Base-by-base conservation (phyloP, 1,284 basidiomycete species). In the Moesziomyces antarcticus region DNA sequence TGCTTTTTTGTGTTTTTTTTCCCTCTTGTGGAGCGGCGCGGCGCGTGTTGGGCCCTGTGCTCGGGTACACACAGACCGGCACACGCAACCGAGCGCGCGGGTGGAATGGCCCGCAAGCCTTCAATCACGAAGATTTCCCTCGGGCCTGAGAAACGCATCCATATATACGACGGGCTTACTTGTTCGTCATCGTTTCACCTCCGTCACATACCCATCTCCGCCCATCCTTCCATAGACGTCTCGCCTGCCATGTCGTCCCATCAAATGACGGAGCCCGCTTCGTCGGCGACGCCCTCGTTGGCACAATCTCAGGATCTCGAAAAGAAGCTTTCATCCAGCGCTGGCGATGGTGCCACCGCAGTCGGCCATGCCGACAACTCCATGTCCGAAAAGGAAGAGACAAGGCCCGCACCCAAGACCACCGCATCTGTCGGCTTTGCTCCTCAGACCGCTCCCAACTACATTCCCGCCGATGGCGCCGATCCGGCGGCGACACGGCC, bases 321-420 rank as follows among this genome's bases (percentile, higher is more conserved):
- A 55, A 72, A 72, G 64, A 64, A 73, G 49, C 63, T 49, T 43
- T 67, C 70, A 0, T 67, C 70, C 14, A 68, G 41, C 41, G 55
- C 58, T 30, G 69, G 60, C 42, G 69, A 67, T n/a, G 64, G 52
- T 40, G 64, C 56, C 16, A 73, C 59, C 20, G 60, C 64, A 0
- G 47, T 67, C 8, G 60, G 58, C 3, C 58, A 58, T 47, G 49
- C n/a, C 18, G 64, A 63, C 50, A 52, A 25, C 40, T 49, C 66
- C 16, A 45, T 63, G 52, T 63, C 66, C 0, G 63, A 65, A 44
- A 65, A 66, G 52, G 50, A 66, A 50, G 46, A 50, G 2, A 16
- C 55, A 0, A 33, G 30, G 11, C 48, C 40, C 5, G 25, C 58
- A 0, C 33, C 46, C 30, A 25, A 37, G 56, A 58, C 55, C 35